A percentile compares a stretch with the other conserved stretches of the same genome.
Conservation (phyloP, 192 early-diverging fungal species). For the Coemansia sp. region DNA sequence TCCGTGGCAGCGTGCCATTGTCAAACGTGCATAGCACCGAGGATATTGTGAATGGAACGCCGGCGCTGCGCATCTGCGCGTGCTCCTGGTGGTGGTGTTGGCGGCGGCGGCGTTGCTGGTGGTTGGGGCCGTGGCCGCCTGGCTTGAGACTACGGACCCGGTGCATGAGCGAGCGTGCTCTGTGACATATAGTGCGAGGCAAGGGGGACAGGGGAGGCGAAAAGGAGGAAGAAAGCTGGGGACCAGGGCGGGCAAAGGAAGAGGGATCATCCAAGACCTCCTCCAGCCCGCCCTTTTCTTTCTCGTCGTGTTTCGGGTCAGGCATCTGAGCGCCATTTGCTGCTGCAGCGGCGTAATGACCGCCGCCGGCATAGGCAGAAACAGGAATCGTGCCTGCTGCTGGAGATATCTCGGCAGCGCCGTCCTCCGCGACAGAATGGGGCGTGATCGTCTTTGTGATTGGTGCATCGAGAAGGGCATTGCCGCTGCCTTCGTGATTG, state of each 20-base stretch:
- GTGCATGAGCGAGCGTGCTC: conserved; percentile 34
- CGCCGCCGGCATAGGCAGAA: background rate
- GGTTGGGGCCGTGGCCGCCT: conserved; percentile 4
- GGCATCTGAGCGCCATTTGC: background rate
- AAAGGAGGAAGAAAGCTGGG: conserved; percentile 43
- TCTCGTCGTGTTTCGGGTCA: background rate
- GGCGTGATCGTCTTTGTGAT: too few relatives aligned
- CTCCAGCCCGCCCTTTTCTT: too few relatives aligned
- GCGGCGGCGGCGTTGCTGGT: background rate
- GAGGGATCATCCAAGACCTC: too few relatives aligned
- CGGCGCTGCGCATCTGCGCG: conserved; percentile 7
- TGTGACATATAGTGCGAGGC: conserved; percentile 41
- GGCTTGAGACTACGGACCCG: conserved; percentile 20
- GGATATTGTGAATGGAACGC: conserved; percentile 15
- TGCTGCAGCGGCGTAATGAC: conserved; percentile 8
- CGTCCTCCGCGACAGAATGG: too few relatives aligned
- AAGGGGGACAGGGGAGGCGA: conserved; percentile 35
- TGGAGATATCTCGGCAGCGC: too few relatives aligned
- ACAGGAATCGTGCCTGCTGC: too few relatives aligned
- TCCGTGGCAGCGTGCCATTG: conserved; percentile 5
- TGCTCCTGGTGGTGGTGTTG: conserved; percentile 3
- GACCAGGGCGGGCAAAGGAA: background rate
- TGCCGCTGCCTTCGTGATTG: too few relatives aligned
- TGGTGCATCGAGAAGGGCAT: too few relatives aligned
- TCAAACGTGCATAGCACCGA: conserved; percentile 13